phyloP scores from a whole-genome alignment of 2,329 filamentous ascomycete genomes.

The Neonectria ditissima region DNA sequence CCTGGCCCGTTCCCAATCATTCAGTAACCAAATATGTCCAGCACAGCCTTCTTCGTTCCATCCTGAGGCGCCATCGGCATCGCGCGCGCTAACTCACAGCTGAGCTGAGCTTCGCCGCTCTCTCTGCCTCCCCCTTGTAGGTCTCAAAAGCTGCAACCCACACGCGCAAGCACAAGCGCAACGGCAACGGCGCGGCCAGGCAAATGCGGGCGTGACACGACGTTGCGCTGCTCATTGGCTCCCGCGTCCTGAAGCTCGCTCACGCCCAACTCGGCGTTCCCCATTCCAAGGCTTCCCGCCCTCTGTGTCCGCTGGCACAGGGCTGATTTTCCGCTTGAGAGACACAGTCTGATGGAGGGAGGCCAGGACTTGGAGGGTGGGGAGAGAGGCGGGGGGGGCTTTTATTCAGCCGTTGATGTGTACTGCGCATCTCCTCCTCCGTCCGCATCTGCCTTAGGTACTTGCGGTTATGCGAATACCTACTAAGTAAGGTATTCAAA shows the following conservation, averaged over 20 bases:
- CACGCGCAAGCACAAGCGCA: conserved; percentile 27
- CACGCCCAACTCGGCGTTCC: neutral
- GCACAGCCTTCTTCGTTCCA: neutral
- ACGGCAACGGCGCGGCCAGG: conserved; percentile 12
- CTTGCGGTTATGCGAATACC: too few relatives aligned
- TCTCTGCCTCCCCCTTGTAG: conserved; percentile 34
- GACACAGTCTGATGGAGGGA: neutral
- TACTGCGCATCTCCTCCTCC: conserved; percentile 2
- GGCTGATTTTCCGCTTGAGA: conserved; percentile 3
- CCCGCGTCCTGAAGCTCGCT: neutral
- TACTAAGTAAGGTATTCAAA: too few relatives aligned
- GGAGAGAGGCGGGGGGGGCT: neutral
- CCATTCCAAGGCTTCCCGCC: conserved; percentile 21
- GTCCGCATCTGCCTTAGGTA: neutral
- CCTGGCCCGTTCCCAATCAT: neutral
- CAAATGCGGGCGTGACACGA: conserved; percentile 40
- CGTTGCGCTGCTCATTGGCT: conserved; percentile 35
- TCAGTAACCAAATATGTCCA: neutral
- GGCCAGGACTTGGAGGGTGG: neutral
- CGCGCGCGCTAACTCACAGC: conserved; percentile 14
- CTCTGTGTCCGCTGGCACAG: neutral
- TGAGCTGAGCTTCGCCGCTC: conserved; percentile 35
- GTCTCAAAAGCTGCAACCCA: conserved; percentile 16
- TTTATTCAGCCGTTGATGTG: neutral
- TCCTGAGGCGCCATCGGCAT: conserved; percentile 7